Base-by-base conservation (phyloP, 306 rosid species). In the Corylus heterophylla region DNA sequence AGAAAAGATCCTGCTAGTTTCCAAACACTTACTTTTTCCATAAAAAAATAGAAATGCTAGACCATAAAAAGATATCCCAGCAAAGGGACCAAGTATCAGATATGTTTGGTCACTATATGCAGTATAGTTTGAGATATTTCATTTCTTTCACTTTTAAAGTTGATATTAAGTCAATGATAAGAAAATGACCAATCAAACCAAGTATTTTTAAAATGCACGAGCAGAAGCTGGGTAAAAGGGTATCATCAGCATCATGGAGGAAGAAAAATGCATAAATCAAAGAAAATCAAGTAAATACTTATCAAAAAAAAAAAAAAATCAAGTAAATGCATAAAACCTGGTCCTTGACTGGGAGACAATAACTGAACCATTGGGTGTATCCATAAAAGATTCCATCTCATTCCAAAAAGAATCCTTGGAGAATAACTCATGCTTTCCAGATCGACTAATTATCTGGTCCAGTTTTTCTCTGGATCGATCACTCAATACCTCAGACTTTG, bases 341-440 rank as follows among this genome's bases (percentile, higher is more conserved):
- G 86, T 91, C 86, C 69, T 88, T 48, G 98, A 91, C 86, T 71
- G 83, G n/a, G 90, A 83, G 76, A 88, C 48, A 48, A 90, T 73
- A 86, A 69, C 69, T 2, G 88, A 85, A 84, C 89, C 98, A 80
- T 84, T 83, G 80, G 88, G 78, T 13, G 92, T 73, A 78, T 48
- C 80, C 80, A 91, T 58, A 82, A 90, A 93, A 74, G 90, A 84
- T 84, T 90, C 84, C 84, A 93, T 49, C 62, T 83, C 89, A 79
- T 71, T 78, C 99, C 98, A 91, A 86, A 95, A 91, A 64, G 89
- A 88, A 76, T 25, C 74, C 13, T 63, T 62, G 25, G 88, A 88
- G 85, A 91, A 86, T 62, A 91, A 90, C 83, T 64, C 83, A 25
- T 74, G 80, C 74, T 82, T 85, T 75, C 45, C 78, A 44, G 83